Base-by-base conservation (phyloP, 139 green algal genomes). In the Zygnema circumcarinatum region DNA sequence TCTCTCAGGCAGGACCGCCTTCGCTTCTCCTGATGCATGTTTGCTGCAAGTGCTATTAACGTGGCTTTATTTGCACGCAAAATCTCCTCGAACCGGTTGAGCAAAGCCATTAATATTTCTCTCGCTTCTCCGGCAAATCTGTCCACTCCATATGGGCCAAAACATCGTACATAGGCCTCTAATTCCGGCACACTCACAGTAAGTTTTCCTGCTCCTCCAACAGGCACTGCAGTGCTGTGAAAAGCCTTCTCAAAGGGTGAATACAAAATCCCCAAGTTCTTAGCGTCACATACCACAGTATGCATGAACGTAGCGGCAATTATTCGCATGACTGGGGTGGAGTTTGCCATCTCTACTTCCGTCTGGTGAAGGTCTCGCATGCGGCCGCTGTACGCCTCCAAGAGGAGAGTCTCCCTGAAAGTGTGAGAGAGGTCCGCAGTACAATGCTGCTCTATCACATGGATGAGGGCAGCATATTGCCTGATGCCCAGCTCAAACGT, bases 111-210 rank as follows among this genome's bases (percentile, higher is more conserved):
- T 11, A 88, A 0, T 31, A 52, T 32, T 32, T 86, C 79, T 25
- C n/a, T 39, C 2, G 75, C 2, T 40, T 67, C 31, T 32, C 2
- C 2, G 2, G 31, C 2, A 32, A 87, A 2, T 33, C 7, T 42
- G 67, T 89, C 76, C 1, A 75, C 84, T 0, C 76, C 84, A 32
- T 89, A 88, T 38, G 73, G 73, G 38, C 84, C 84, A 87, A 89
- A 89, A 40, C 76, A n/a, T 36, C 84, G 33, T 31, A 88, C 75
- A 47, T 73, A 47, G 32, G 84, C 36, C 0, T 87, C 76, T 32
- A 89, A 41, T 42, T 88, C 83, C 25, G 83, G 33, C 22, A 42
- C 38, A 32, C 68, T 42, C 2, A 87, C 29, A 73, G 52, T 35
- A 35, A 82, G 68, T 36, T 82, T 73, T 68, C 25, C 76, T 87